Base-by-base conservation (phyloP, 1,139 yeast genomes). In the Ogataea hybrid region DNA sequence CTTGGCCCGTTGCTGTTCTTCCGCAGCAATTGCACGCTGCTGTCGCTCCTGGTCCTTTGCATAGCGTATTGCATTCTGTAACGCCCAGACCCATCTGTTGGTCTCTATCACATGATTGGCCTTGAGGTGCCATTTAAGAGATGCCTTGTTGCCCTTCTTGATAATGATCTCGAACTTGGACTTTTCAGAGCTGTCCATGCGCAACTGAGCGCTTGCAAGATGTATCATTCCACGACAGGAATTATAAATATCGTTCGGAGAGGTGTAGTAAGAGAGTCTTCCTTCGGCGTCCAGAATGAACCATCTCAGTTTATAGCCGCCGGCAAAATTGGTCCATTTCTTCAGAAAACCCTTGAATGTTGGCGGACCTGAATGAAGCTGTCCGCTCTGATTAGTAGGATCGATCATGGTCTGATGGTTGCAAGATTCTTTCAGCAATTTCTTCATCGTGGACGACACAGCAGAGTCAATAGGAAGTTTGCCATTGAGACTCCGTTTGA, bases 41-140 rank as follows among this genome's bases (percentile, higher is more conserved):
- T 63, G 68, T 56, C 71, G 73, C 45, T 79, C 73, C 38, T 73
- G 70, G 59, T 90, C 97, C 57, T 87, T 87, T 5, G 95, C 86
- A 49, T 74, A 78, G 37, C 94, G 83, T 32, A 90, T 87, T 2
- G 97, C 95, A 56, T 86, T 87, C 60, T 88, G 95, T 37, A 92
- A 71, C 2, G 94, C 85, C 97, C 97, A 88, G 10, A 92, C 96
- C 98, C 98, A 92, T 54, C 95, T 74, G 58, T 85, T 90, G 0
- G 97, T 88, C 62, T 92, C 97, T n/a, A 85, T 85, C 0, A 95
- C 90, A 62, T 90, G 97, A 55, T 88, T 87, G 3, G 97, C 96
- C 63, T 85, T 87, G 52, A 92, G 72, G 57, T 88, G 96, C 86
- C 95, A 90, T 61, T 87, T 83, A 41, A 84, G 79, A 15, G 80